phyloP scores from a whole-genome alignment of 163 green algal species.

The Chlorella variabilis region DNA sequence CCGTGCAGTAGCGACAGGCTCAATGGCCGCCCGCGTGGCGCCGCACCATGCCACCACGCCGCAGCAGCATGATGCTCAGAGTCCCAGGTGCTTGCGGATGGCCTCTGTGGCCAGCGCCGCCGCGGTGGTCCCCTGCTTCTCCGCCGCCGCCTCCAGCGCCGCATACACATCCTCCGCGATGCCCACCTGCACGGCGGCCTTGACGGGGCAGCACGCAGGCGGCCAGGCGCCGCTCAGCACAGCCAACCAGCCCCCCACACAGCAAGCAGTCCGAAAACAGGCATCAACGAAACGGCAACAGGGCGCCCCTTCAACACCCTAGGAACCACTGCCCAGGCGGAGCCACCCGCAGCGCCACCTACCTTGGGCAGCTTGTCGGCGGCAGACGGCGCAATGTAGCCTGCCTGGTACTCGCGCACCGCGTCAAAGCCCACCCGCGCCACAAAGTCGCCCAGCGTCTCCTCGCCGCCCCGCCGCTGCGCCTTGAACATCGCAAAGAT shows the following conservation, averaged over 20 bases:
- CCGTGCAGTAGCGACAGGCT: too few species aligned
- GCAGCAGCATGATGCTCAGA: too few species aligned
- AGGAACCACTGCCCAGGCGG: neutral
- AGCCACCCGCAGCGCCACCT: neutral
- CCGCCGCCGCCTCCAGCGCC: conserved; percentile 64
- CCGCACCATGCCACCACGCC: too few species aligned
- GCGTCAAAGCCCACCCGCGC: conserved; percentile 44
- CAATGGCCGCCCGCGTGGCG: too few species aligned
- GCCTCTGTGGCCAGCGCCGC: conserved; percentile 70
- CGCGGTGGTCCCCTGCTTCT: conserved; percentile 69
- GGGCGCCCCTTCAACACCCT: too few species aligned
- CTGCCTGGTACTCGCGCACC: conserved; percentile 9
- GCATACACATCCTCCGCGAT: conserved; percentile 67
- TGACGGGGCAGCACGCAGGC: neutral
- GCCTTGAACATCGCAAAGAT: conserved; percentile 84
- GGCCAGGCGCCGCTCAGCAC: too few species aligned
- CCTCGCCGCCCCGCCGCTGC: conserved; percentile 54
- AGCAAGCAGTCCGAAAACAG: neutral
- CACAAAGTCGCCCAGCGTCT: conserved; percentile 94
- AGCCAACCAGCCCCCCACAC: neutral
- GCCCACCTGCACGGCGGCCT: conserved; percentile 43
- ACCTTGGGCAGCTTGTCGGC: conserved; percentile 44
- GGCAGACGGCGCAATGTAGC: conserved; percentile 41
- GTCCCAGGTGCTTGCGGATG: conserved; percentile 41
- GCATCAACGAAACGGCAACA: too few species aligned